These are phyloP conservation scores for Silene vulgaris DNA, from an alignment of 179 eudicot species.

Conservation along the genomic window DNA sequence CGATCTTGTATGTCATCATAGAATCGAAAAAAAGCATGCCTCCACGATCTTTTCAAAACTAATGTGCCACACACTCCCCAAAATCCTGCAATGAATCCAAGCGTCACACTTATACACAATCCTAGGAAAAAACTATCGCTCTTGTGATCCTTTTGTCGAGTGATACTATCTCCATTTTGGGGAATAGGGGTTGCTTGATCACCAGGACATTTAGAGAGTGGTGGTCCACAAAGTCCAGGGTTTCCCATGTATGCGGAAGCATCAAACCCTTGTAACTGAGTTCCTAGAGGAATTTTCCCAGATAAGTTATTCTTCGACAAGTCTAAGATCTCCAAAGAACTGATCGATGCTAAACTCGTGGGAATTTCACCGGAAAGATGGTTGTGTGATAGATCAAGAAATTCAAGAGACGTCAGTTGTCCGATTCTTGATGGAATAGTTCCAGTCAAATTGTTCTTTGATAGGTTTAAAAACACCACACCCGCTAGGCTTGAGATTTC, in stretches of 20 bases:
- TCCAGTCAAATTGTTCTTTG: constrained; percentile 23
- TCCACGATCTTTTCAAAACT: constrained; percentile 23
- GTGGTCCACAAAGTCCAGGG: constrained; percentile 27
- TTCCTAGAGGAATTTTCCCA: constrained; percentile 16
- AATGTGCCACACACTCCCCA: constrained; percentile 26
- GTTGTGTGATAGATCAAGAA: constrained; percentile 23
- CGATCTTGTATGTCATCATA: constrained; percentile 7
- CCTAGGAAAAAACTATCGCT: constrained; percentile 11
- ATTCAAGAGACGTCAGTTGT: neutral
- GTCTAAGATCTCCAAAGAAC: constrained; percentile 9
- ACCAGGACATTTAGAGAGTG: constrained; percentile 19
- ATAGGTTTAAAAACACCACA: constrained; percentile 21
- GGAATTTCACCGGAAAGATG: constrained; percentile 22
- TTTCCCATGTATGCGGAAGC: constrained; percentile 17
- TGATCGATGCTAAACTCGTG: constrained; percentile 3
- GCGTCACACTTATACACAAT: constrained; percentile 23
- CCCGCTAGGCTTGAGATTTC: constrained; percentile 15
- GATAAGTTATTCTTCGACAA: constrained; percentile 24
- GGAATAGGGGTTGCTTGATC: neutral
- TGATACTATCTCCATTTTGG: neutral
- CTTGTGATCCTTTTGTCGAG: constrained; percentile 9
- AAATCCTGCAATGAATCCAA: constrained; percentile 24
- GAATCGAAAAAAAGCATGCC: constrained; percentile 16
- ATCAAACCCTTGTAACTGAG: constrained; percentile 24
- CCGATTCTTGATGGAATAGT: constrained; percentile 17